Conservation (phyloP, 2,329 filamentous ascomycete genomes). For the Phoma sp. region DNA sequence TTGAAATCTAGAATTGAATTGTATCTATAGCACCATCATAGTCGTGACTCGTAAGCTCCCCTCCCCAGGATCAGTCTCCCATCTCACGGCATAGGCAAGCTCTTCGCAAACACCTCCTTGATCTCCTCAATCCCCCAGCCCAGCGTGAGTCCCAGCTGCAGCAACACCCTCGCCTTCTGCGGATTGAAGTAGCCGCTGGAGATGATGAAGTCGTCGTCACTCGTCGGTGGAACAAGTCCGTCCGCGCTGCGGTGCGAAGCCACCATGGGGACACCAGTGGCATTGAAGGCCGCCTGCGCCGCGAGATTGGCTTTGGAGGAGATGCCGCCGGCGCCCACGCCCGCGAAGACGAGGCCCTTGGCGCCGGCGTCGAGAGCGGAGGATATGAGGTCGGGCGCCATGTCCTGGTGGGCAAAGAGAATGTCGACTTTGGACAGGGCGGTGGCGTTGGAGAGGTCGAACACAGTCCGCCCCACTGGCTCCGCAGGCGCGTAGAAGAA, state of each 20-base stretch:
- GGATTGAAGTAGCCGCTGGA: constrained; percentile 62
- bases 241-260: constrained; percentile 59
- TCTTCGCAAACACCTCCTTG: constrained; percentile 40
- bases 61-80: too few species aligned
- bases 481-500: constrained; percentile 64
- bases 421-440: constrained; percentile 64
- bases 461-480: constrained; percentile 52
- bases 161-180: constrained; percentile 60
- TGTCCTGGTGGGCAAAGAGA: constrained; percentile 62
- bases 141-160: constrained; percentile 48
- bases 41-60: too few species aligned
- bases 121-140: constrained; percentile 54
- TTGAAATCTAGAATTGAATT: background rate
- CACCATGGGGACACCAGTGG: constrained; percentile 57
- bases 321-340: constrained; percentile 61
- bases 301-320: constrained; percentile 34
- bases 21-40: background rate
- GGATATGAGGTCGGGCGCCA: constrained; percentile 54
- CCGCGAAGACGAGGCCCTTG: constrained; percentile 62
- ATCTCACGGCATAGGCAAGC: constrained; percentile 25
- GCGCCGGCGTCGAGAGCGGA: constrained; percentile 57
- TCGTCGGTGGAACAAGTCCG: constrained; percentile 55
- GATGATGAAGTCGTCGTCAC: constrained; percentile 41
- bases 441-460: constrained; percentile 48
- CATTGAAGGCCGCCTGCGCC: constrained; percentile 53